phyloP scores from a whole-genome alignment of 495 filamentous ascomycete genomes.

The Jackrogersella multiformis region DNA sequence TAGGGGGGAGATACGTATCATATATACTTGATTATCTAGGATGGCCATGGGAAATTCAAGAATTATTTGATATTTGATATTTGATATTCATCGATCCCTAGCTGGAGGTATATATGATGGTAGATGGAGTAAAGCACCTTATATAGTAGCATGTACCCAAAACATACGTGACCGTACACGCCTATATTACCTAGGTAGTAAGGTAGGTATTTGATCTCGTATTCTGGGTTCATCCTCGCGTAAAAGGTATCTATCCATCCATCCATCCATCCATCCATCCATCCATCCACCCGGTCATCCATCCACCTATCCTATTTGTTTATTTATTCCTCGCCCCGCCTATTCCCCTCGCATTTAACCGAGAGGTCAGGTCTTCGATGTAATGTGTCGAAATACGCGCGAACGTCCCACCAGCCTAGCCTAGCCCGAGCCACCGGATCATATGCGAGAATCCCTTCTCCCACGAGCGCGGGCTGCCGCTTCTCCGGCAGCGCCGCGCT shows the following conservation, averaged over 20 bases:
- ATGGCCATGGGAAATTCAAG: not conserved
- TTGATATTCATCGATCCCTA: not conserved
- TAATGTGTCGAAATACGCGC: slow-evolving; percentile 3
- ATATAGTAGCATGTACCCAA: no score
- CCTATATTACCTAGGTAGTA: no score
- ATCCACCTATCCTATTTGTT: no score
- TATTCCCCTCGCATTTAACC: not conserved
- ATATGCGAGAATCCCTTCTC: slow-evolving; percentile 32
- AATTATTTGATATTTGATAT: slow-evolving; percentile 1
- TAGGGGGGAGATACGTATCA: no score
- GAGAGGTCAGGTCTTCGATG: not conserved
- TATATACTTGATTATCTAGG: not conserved
- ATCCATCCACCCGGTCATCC: no score
- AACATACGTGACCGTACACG: no score
- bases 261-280: no score
- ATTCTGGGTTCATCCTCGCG: no score
- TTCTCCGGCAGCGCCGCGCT: not conserved
- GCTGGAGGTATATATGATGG: not conserved
- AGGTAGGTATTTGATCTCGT: no score
- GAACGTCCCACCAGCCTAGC: not conserved
- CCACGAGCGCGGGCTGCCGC: not conserved
- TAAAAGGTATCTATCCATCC: no score
- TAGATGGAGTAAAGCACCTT: not conserved
- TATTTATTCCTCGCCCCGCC: no score
- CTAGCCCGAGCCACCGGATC: not conserved